These are phyloP conservation scores for Piromyces sp. DNA, from an alignment of 192 early-diverging fungal species.

Conservation along the genomic window DNA sequence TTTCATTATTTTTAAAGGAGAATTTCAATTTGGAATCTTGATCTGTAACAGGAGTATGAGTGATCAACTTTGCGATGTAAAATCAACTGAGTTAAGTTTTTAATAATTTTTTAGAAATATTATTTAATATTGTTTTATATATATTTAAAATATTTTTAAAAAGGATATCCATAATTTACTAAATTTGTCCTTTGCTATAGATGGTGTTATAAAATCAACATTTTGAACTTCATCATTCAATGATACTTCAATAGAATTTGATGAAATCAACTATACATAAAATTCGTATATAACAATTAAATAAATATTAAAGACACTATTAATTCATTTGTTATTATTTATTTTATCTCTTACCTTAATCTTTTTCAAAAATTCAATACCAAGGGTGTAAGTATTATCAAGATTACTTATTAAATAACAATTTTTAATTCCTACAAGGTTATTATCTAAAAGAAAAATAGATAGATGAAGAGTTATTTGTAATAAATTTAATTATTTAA, in stretches of 20 bases:
- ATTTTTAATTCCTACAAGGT: neutral
- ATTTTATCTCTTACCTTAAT: slow-evolving; percentile 2
- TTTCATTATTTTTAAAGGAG: neutral
- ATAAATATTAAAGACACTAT: no score
- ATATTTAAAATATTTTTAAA: neutral
- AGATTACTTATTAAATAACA: slow-evolving; percentile 3
- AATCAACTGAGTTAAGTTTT: neutral
- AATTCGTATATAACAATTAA: no score
- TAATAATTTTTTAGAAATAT: no score
- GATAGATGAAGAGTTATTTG: no score
- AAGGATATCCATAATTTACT: neutral
- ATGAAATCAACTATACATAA: neutral
- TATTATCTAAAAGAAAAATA: no score
- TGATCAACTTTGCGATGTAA: neutral
- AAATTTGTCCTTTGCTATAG: neutral
- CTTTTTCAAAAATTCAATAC: neutral
- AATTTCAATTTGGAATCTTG: neutral
- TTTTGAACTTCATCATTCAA: neutral
- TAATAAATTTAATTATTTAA: no score
- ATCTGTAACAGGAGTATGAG: neutral
- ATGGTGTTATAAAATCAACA: neutral
- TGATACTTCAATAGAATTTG: neutral
- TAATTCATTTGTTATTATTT: no score
- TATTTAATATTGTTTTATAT: neutral
- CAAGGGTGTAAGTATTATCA: neutral